Evolutionary conservation across 495 filamentous ascomycete genomes (phyloP), one percentile per base, ranked within the genome.

Genomic region (Trichocladium antarcticum): DNA sequence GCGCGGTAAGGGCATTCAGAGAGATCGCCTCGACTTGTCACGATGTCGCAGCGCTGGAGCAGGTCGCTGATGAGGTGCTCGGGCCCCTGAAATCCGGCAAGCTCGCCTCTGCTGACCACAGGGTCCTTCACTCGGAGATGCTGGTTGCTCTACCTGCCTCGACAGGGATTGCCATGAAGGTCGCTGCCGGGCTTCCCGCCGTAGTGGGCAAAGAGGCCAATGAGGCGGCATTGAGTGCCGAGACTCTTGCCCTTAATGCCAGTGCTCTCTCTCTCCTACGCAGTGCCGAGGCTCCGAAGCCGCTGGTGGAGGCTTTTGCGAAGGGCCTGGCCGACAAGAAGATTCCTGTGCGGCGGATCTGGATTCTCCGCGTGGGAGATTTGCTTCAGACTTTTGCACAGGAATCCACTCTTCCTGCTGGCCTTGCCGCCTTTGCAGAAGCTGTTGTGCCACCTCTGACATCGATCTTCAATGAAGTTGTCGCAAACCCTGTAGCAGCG

Each of bases 301-400:
- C 79, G 14, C 71, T 84, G 12, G 50, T 77, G 1, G 86, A 89
- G 50, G 70, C 79, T 1, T 85, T 93, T 47, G 68, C 75, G 12
- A 95, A 94, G 63, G 92, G 92, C 0, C 68, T 89, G 5, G 71
- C 73, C 6, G 93, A 98, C 47, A 98, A 96, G 62, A 81, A 85
- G 55, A 67, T 82, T 8, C 78, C 82, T 14, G 75, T 86, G 40
- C 80, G 85, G n/a, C 82, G 82, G 45, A 67, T 85, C 35, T 98
- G 92, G 92, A 75, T 83, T 29, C 71, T 88, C 21, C 77, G 76
- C 38, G 65, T 82, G 42, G 87, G 85, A 20, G 81, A 93, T 11
- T 60, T 89, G 2, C 63, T 95, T 4, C 85, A 84, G 76, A 57
- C 57, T 27, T 63, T 74, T 9, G 47, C 57, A 12, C 60, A 75